Evolutionary conservation across 768 basidiomycete genomes (phyloP), one percentile per base, ranked within the genome.

Genomic region (Amanita subjunquillea): DNA sequence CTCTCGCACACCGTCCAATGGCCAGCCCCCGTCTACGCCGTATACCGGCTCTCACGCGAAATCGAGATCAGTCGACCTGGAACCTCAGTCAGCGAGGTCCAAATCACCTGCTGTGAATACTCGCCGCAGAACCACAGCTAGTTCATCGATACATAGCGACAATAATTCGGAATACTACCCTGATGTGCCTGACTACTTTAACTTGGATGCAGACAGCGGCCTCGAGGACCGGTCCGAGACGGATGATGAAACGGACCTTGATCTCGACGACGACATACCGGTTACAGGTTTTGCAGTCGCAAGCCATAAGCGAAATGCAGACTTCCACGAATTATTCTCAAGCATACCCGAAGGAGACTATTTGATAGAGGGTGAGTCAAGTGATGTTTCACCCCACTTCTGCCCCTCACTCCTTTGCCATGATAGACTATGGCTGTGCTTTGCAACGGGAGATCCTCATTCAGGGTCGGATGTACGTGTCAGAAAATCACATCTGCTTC

Each of bases 401-500:
- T 34, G 17, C 40, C 13, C 30, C 25, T 53, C 49, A 20, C 41
- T 41, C 30, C 48, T 30, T 22, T 53, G 50, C 32, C 47, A 53
- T 50, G 7, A 6, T 53, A 98, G 96, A 99, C 68, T 99, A 98
- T 59, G 96, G 96, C 5, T 99, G 96, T 62, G 96, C 96, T 0
- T 68, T 98, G 10, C 93, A 97, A 68, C 81, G 93, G 39, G 96
- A 98, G 66, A 98, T 98, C 58, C 74, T 97, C 29, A 87, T 98
- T 40, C 96, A 98, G 74, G 96, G 96, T 4, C 77, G 96, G 9
- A 65, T 99, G 53, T 97, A 97, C 68, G 90, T 98, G 22, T 98
- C 96, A 6, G 95, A 99, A 69, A 97, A 98, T 68, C 94, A 97
- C 63, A 79, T 97, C n/a, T 98, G 92, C 71, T 99, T 98, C 74